A percentile compares a stretch with the other conserved stretches of the same genome.
Evolutionary conservation across 2,329 filamentous ascomycete species (phyloP).

Genomic region (Venturiaceae sp.): DNA sequence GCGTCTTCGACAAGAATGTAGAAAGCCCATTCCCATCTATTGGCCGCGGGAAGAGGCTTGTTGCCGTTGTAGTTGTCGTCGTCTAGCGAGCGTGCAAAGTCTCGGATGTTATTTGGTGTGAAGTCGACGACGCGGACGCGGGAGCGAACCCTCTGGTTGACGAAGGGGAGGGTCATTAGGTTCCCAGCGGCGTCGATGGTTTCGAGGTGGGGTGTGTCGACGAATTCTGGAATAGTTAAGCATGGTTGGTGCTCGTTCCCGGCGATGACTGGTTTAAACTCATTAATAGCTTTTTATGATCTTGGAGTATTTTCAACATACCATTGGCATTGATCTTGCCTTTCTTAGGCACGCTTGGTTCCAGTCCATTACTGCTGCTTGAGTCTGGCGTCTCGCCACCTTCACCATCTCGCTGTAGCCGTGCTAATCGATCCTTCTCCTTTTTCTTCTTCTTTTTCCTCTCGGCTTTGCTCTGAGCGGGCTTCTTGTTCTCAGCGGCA

Average conservation of each 20-base stretch:
- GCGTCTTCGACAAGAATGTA: slow-evolving; percentile 68
- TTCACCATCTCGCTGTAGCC: slow-evolving; percentile 10
- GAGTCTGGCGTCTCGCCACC: slow-evolving; percentile 7
- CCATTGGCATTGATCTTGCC: slow-evolving; percentile 27
- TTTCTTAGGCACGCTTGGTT: not conserved
- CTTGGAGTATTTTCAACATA: slow-evolving; percentile 19
- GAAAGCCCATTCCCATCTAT: slow-evolving; percentile 75
- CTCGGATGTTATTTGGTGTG: slow-evolving; percentile 56
- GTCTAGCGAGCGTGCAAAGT: slow-evolving; percentile 51
- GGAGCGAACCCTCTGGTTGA: slow-evolving; percentile 60
- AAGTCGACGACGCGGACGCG: slow-evolving; percentile 76
- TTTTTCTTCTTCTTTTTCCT: slow-evolving; percentile 26
- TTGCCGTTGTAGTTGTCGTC: slow-evolving; percentile 27
- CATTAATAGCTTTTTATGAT: slow-evolving; percentile 10
- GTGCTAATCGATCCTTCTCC: slow-evolving; percentile 16
- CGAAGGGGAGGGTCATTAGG: slow-evolving; percentile 54
- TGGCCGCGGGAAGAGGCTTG: slow-evolving; percentile 32
- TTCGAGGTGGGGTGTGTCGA: slow-evolving; percentile 35
- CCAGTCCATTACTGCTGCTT: not conserved
- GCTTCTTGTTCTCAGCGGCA: slow-evolving; percentile 10
- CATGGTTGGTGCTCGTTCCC: slow-evolving; percentile 29
- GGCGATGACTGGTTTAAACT: slow-evolving; percentile 36
- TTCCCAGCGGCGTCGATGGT: slow-evolving; percentile 35
- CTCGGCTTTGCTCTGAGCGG: slow-evolving; percentile 16
- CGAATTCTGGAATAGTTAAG: slow-evolving; percentile 36